Evolutionary conservation across 208 protist genomes (phyloP).

Genomic region (Trypanosomatidae sp.): DNA sequence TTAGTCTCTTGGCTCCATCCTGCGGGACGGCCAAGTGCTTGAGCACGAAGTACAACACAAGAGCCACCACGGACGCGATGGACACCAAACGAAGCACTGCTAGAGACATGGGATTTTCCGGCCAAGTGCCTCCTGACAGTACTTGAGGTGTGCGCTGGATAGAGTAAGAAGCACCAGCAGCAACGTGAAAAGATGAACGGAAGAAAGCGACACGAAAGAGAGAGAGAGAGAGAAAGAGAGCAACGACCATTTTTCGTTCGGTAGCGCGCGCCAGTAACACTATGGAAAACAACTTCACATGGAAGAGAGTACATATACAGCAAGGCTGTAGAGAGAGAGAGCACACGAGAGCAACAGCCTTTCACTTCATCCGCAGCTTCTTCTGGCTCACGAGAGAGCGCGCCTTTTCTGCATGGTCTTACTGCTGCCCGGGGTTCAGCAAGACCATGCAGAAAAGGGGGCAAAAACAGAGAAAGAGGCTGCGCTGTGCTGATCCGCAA

Average conservation of each 20-base stretch:
- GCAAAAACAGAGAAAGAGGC: neutral
- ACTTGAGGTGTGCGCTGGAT: neutral
- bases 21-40: neutral
- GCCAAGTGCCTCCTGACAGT: neutral
- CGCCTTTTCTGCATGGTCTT: constrained; percentile 14
- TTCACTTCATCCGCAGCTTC: constrained; percentile 45
- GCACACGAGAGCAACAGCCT: neutral
- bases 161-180: neutral
- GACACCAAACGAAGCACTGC: constrained; percentile 5
- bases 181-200: neutral
- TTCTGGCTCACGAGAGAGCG: constrained; percentile 85
- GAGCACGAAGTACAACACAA: constrained; percentile 8
- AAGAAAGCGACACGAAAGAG: neutral
- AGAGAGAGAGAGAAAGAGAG: neutral
- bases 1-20: neutral
- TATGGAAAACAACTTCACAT: too few species aligned
- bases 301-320: neutral
- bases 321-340: neutral
- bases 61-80: constrained; percentile 3
- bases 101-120: neutral
- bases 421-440: neutral
- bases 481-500: neutral
- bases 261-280: neutral
- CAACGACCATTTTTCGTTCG: neutral
- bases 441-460: neutral